Evolutionary conservation across 1,139 yeast genomes (phyloP).

Genomic region (Hemisphaericaspora lyxosophila): DNA sequence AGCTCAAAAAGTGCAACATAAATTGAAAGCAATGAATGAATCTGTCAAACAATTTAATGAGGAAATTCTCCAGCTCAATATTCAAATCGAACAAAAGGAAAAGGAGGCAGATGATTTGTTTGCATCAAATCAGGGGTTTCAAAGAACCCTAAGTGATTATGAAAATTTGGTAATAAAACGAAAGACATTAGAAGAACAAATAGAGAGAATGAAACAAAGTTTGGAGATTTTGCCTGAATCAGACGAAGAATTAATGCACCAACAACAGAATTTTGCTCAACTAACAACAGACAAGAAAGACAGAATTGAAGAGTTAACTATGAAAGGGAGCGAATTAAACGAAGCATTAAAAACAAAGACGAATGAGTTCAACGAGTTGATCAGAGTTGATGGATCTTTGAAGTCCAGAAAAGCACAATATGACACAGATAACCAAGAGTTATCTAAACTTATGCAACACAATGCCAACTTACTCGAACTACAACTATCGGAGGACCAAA

Average conservation of each 20-base stretch:
- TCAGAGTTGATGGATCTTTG: conserved; percentile 59
- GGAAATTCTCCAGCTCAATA: conserved; percentile 52
- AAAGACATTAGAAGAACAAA: conserved; percentile 46
- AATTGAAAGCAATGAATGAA: conserved; percentile 43
- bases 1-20: conserved; percentile 57
- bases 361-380: conserved; percentile 37
- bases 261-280: conserved; percentile 55
- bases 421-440: conserved; percentile 15
- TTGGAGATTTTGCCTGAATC: conserved; percentile 49
- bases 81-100: conserved; percentile 53
- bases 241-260: conserved; percentile 48
- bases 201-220: conserved; percentile 45
- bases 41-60: conserved; percentile 46
- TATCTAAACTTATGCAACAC: conserved; percentile 12
- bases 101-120: conserved; percentile 64
- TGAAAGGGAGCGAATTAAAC: conserved; percentile 13
- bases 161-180: conserved; percentile 57
- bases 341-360: conserved; percentile 25
- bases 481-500: conserved; percentile 8
- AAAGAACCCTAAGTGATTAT: conserved; percentile 62
- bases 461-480: conserved; percentile 20
- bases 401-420: conserved; percentile 44
- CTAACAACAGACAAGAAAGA: conserved; percentile 39
- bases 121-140: conserved; percentile 79
- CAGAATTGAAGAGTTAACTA: conserved; percentile 20